Evolutionary conservation across 306 rosid genomes (phyloP), one percentile per base, ranked within the genome.

Genomic region (Casuarina glauca): DNA sequence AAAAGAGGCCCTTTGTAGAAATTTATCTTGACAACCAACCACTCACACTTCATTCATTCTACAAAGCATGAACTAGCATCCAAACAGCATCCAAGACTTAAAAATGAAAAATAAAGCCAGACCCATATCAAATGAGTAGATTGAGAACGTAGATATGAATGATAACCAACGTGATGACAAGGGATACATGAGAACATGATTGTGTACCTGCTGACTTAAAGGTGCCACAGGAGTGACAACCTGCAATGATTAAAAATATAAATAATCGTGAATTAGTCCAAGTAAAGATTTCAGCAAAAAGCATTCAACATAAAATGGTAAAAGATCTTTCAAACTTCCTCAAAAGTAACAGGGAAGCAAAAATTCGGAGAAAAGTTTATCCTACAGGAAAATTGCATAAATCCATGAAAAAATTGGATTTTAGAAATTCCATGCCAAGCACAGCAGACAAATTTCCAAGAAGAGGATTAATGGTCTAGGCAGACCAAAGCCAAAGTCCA

Each of bases 161-260:
- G 42, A 67, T n/a, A 67, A 66, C 71, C 3, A 66, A 26, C 13
- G 42, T 8, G 49, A 42, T 66, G 71, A 17, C 71, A 66, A 0
- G 35, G 70, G 7, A 66, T 35, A 66, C 71, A 17, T 66, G 1
- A 66, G 71, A 82, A 80, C 41, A 74, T 19, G 15, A 71, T 48
- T 19, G 50, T 12, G 76, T 92, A 96, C 99, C 98, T 93, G 99
- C 84, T 96, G 99, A 72, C 98, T 96, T 72, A 96, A 84, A 72
- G 99, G 99, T 48, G 99, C 98, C 76, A 96, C 93, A 4, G 99
- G 99, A 1, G 99, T 96, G 78, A 96, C 98, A 85, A 96, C 98
- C 99, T 96, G 94, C 80, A 84, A 83, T 82, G 80, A 3, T 39
- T 60, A 49, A 41, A 63, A 41, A 43, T 43, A 62, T 13, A 46